phyloP scores from a whole-genome alignment of 148 eudicot species.

The Chenopodium formosanum region DNA sequence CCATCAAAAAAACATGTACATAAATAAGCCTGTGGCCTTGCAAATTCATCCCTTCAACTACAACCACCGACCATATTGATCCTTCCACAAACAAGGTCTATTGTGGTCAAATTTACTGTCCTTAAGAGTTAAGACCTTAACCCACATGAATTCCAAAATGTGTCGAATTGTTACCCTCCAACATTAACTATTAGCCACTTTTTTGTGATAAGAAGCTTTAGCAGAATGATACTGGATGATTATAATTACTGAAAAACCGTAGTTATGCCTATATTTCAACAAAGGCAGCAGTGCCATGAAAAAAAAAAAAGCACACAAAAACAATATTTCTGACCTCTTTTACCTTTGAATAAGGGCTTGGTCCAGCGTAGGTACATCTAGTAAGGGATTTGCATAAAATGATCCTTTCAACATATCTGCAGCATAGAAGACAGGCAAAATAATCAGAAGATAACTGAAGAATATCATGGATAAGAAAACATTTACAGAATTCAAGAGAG shows the following conservation, averaged over 20 bases:
- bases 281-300: background rate
- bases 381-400: constrained; percentile 88
- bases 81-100: too few relatives aligned
- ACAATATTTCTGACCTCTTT: constrained; percentile 18
- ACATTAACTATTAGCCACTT: background rate
- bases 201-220: background rate
- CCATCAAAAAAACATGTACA: background rate
- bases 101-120: background rate
- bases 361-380: constrained; percentile 76
- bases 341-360: constrained; percentile 66
- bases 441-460: constrained; percentile 3
- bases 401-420: constrained; percentile 90
- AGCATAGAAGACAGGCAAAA: constrained; percentile 11
- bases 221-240: background rate
- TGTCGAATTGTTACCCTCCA: too few relatives aligned
- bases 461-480: background rate
- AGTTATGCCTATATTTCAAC: background rate
- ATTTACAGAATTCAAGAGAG: background rate
- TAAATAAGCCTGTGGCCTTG: background rate
- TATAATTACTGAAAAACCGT: background rate
- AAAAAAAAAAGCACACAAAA: background rate
- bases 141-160: too few relatives aligned
- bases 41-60: background rate
- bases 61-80: background rate
- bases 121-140: background rate